These are phyloP conservation scores for Acanthamoeba culbertsoni DNA, from an alignment of 208 protist genomes.

Conservation along the genomic window DNA sequence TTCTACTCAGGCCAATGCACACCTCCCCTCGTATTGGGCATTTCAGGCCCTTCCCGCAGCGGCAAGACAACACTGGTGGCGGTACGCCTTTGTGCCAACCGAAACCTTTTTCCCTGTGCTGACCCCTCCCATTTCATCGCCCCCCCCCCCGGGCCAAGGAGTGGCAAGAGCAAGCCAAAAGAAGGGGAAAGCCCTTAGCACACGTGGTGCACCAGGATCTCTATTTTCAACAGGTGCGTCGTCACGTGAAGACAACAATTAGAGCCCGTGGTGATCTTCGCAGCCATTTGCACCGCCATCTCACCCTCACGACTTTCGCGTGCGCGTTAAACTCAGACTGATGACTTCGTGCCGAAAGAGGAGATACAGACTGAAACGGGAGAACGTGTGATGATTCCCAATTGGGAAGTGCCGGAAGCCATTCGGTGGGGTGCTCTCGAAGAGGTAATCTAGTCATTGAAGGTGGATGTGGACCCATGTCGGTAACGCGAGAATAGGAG, in stretches of 20 bases:
- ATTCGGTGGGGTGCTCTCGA: not conserved
- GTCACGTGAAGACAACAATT: no score
- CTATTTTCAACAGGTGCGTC: not conserved
- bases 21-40: not conserved
- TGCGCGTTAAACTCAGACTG: no score
- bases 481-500: no score
- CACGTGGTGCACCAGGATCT: not conserved
- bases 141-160: not conserved
- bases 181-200: not conserved
- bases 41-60: not conserved
- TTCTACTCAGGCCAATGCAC: no score
- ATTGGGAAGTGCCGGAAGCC: not conserved
- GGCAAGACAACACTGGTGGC: not conserved
- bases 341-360: not conserved
- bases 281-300: not conserved
- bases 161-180: not conserved
- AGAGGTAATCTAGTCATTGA: not conserved
- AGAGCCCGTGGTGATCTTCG: no score
- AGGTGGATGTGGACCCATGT: no score
- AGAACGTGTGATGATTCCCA: not conserved
- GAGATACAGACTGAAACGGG: not conserved
- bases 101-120: not conserved
- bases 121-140: no score
- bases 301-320: not conserved
- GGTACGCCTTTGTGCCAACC: not conserved